Conservation (phyloP, 23 red algal species). For the Gracilaria caudata region DNA sequence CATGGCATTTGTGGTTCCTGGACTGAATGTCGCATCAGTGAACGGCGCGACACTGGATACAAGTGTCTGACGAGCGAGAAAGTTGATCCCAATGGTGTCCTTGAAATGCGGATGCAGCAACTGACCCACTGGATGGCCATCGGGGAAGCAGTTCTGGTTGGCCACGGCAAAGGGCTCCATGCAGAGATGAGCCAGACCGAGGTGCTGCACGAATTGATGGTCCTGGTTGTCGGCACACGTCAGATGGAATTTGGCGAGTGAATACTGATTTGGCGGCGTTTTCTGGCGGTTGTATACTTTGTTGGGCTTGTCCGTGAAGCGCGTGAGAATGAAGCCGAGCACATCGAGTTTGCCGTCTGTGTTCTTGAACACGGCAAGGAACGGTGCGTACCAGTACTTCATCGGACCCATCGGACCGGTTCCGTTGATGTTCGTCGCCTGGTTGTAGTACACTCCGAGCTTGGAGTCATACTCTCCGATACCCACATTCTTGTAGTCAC, state of each 20-base stretch:
- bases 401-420: too few relatives aligned
- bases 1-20: slow-evolving; percentile 20
- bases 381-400: slow-evolving; percentile 68
- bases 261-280: slow-evolving; percentile 49
- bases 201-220: slow-evolving; percentile 64
- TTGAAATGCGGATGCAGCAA: slow-evolving; percentile 45
- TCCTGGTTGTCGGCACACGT: slow-evolving; percentile 68
- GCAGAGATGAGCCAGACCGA: slow-evolving; percentile 46
- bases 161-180: slow-evolving; percentile 62
- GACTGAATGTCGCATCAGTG: slow-evolving; percentile 49
- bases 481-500: too few relatives aligned
- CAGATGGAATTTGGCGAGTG: slow-evolving; percentile 66
- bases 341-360: slow-evolving; percentile 26
- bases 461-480: too few relatives aligned
- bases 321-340: slow-evolving; percentile 61
- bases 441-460: too few relatives aligned
- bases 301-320: neutral
- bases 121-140: slow-evolving; percentile 44
- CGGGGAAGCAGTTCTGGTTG: slow-evolving; percentile 38
- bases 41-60: slow-evolving; percentile 35
- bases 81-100: slow-evolving; percentile 70
- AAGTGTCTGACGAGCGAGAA: slow-evolving; percentile 53
- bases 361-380: slow-evolving; percentile 60
- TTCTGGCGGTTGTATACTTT: slow-evolving; percentile 34
- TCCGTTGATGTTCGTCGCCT: too few relatives aligned